Conservation (phyloP, 2,329 filamentous ascomycete species). For the Monilinia aucupariae region DNA sequence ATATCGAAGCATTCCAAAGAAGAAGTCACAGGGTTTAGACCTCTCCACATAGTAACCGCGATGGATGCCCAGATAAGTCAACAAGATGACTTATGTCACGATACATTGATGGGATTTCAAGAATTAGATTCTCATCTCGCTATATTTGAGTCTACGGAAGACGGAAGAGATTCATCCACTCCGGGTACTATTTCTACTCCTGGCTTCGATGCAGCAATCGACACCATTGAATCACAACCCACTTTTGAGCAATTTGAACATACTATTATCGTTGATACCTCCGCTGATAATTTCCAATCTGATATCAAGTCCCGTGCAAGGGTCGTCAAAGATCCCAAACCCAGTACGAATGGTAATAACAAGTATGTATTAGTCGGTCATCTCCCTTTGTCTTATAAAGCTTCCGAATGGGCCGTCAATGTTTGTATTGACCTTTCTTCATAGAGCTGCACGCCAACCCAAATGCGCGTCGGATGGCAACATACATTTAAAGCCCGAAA, state of each 20-base stretch:
- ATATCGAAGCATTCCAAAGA: conserved; percentile 33
- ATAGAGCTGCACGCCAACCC: conserved; percentile 26
- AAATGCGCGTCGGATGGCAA: conserved; percentile 28
- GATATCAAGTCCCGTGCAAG: conserved; percentile 22
- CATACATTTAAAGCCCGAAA: conserved; percentile 33
- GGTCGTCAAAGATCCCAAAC: conserved; percentile 22
- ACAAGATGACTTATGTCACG: conserved; percentile 29
- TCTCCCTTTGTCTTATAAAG: conserved; percentile 11
- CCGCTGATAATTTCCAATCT: conserved; percentile 18
- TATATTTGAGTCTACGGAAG: conserved; percentile 34
- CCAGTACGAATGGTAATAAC: conserved; percentile 20
- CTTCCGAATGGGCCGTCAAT: not conserved
- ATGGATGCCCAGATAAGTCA: conserved; percentile 36
- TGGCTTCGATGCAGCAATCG: conserved; percentile 27
- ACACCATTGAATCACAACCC: conserved; percentile 19
- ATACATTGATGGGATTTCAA: conserved; percentile 36
- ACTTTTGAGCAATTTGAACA: conserved; percentile 24
- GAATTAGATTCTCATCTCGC: conserved; percentile 37
- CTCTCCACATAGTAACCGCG: conserved; percentile 34
- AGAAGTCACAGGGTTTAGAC: conserved; percentile 36
- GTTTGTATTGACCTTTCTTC: conserved; percentile 25
- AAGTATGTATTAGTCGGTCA: conserved; percentile 29
- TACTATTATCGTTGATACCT: conserved; percentile 31
- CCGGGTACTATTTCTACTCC: conserved; percentile 31
- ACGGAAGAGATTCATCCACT: conserved; percentile 29